Percentiles rank a stretch among this genome's conserved stretches.
These are phyloP conservation scores for Mycena rebaudengoi DNA, from an alignment of 768 basidiomycete genomes.

Conservation along the genomic window DNA sequence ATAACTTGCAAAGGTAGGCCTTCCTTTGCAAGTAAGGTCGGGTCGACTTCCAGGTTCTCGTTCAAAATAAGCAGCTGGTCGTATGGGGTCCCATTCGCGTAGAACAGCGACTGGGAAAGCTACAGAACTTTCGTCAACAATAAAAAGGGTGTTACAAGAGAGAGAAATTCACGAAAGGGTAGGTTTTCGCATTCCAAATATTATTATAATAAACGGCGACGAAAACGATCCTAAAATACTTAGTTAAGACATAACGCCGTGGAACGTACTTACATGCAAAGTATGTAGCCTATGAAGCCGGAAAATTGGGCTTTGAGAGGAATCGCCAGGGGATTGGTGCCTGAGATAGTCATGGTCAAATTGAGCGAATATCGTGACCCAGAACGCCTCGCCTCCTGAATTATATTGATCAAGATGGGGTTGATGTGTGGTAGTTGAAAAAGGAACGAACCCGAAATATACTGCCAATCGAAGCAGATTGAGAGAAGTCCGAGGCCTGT, in stretches of 20 bases:
- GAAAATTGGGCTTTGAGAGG: slow-evolving; percentile 62
- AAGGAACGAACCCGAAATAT: slow-evolving; percentile 52
- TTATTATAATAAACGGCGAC: slow-evolving; percentile 63
- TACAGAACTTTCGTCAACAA: slow-evolving; percentile 39
- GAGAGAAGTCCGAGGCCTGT: slow-evolving; percentile 58
- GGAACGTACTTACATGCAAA: slow-evolving; percentile 53
- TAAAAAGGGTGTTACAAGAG: slow-evolving; percentile 21
- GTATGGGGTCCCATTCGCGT: slow-evolving; percentile 55
- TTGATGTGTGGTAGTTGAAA: neutral
- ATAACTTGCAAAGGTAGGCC: slow-evolving; percentile 46
- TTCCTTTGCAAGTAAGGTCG: slow-evolving; percentile 47
- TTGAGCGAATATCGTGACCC: neutral
- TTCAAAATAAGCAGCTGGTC: slow-evolving; percentile 57
- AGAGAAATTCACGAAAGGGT: slow-evolving; percentile 35
- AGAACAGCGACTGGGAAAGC: slow-evolving; percentile 61
- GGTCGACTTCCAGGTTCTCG: slow-evolving; percentile 53
- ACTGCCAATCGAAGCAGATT: slow-evolving; percentile 71
- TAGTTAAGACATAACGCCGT: neutral
- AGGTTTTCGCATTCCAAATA: slow-evolving; percentile 55
- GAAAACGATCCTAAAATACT: slow-evolving; percentile 47
- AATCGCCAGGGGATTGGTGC: slow-evolving; percentile 57
- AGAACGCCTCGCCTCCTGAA: slow-evolving; percentile 14
- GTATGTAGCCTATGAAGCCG: slow-evolving; percentile 54
- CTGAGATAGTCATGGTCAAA: slow-evolving; percentile 19
- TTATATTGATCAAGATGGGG: neutral